Percentiles rank a stretch among this genome's conserved stretches.
These are phyloP conservation scores for Penicillium coffeae DNA, from an alignment of 495 filamentous ascomycete genomes.

Conservation along the genomic window DNA sequence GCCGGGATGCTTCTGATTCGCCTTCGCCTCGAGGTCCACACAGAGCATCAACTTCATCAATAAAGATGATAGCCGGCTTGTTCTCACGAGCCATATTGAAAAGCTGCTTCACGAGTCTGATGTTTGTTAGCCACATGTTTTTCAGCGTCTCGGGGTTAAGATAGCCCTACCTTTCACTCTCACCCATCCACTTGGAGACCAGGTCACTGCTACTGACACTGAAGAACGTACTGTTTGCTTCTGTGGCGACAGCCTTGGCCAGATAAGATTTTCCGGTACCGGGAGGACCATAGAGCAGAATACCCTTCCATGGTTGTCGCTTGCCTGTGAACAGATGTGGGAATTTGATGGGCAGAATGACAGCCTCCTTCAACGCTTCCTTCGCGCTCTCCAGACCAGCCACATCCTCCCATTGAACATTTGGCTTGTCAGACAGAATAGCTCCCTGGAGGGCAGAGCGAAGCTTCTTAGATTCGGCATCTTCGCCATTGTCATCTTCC, in stretches of 20 bases:
- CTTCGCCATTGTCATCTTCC: conserved; percentile 65
- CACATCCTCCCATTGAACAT: conserved; percentile 96
- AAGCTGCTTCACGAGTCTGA: conserved; percentile 89
- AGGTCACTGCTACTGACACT: conserved; percentile 95
- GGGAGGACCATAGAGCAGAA: conserved; percentile 91
- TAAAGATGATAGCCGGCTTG: conserved; percentile 97
- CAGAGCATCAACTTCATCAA: conserved; percentile 97
- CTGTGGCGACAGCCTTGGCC: conserved; percentile 95
- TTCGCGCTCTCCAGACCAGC: conserved; percentile 94
- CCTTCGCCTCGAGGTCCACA: conserved; percentile 96
- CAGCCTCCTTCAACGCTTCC: conserved; percentile 95
- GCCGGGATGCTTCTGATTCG: conserved; percentile 92
- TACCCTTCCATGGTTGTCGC: conserved; percentile 96
- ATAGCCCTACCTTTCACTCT: conserved; percentile 84
- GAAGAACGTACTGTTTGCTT: conserved; percentile 99
- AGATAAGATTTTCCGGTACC: conserved; percentile 97
- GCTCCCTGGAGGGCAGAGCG: conserved; percentile 85
- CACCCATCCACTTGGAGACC: conserved; percentile 99
- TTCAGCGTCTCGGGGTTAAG: background rate
- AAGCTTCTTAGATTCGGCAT: conserved; percentile 93
- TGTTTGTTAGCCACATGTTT: conserved; percentile 12
- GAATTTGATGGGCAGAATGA: conserved; percentile 96
- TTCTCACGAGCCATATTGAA: conserved; percentile 99
- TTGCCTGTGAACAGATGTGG: conserved; percentile 96
- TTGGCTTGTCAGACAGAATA: conserved; percentile 90